A percentile compares a stretch with the other conserved stretches of the same genome.
Evolutionary conservation across 768 basidiomycete species (phyloP).

Genomic region (Pleurotus tuoliensis): DNA sequence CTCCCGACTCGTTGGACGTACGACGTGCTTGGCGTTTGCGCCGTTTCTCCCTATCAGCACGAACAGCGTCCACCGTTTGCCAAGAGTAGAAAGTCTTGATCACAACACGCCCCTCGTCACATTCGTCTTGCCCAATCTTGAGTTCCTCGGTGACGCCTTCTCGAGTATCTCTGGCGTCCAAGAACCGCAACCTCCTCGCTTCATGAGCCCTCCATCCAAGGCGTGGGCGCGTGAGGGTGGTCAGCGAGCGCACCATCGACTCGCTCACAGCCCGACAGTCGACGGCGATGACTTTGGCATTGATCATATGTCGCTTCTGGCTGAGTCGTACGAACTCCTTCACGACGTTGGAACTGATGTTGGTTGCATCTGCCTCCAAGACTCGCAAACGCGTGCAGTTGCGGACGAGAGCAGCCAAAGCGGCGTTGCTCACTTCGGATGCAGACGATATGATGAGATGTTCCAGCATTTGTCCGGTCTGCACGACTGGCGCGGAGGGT

Average conservation of each 20-base stretch:
- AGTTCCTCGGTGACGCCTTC: constrained; percentile 62
- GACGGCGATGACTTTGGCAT: constrained; percentile 63
- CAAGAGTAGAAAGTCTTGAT: constrained; percentile 84
- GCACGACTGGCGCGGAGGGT: constrained; percentile 19
- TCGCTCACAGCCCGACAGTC: constrained; percentile 76
- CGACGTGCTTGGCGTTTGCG: constrained; percentile 48
- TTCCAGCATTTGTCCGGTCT: constrained; percentile 67
- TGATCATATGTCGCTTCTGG: constrained; percentile 39
- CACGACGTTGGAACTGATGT: constrained; percentile 56
- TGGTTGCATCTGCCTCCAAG: constrained; percentile 80
- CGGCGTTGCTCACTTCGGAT: constrained; percentile 57
- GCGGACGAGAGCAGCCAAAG: constrained; percentile 58
- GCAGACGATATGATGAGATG: constrained; percentile 71
- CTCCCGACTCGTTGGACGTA: constrained; percentile 33
- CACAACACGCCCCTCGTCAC: constrained; percentile 67
- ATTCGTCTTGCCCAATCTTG: constrained; percentile 76
- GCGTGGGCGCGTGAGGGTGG: constrained; percentile 57
- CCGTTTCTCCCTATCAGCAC: constrained; percentile 60
- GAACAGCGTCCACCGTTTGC: constrained; percentile 82
- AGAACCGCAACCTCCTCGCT: constrained; percentile 62
- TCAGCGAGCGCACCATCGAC: constrained; percentile 56
- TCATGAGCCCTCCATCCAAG: constrained; percentile 74
- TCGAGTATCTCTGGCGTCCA: constrained; percentile 67
- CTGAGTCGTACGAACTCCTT: constrained; percentile 62
- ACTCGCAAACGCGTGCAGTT: constrained; percentile 57